Evolutionary conservation across 2,329 filamentous ascomycete species (phyloP).

Genomic region (Pseudocercospora musae): DNA sequence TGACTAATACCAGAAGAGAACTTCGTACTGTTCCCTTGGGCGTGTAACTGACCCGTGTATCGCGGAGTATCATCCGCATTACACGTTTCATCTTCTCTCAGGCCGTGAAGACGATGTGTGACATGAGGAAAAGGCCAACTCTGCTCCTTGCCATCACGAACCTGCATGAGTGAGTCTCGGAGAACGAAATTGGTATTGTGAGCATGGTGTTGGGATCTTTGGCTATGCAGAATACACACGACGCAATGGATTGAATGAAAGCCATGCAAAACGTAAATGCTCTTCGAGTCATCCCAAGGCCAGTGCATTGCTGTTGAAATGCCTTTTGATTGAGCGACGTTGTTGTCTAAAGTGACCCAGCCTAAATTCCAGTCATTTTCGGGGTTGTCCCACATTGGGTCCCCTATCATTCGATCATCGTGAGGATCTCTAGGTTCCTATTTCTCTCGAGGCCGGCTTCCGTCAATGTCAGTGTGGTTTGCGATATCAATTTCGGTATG

Average conservation of each 20-base stretch:
- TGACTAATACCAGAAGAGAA: constrained; percentile 1
- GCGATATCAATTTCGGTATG: not conserved
- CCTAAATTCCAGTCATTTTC: constrained; percentile 5
- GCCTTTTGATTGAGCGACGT: not conserved
- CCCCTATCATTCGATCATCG: constrained; percentile 1
- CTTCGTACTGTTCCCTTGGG: not conserved
- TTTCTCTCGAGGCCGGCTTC: constrained; percentile 3
- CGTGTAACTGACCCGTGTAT: not conserved
- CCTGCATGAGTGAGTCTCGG: not conserved
- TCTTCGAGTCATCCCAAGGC: constrained; percentile 5
- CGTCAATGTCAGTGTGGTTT: not conserved
- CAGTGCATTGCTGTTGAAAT: constrained; percentile 1
- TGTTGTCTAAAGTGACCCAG: constrained; percentile 1
- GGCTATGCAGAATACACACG: not conserved
- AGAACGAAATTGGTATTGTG: not conserved
- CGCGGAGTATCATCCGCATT: constrained; percentile 2
- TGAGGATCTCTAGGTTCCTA: constrained; percentile 1
- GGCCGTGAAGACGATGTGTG: constrained; percentile 1
- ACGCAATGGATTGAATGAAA: constrained; percentile 2
- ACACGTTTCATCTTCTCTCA: not conserved
- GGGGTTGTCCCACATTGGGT: constrained; percentile 5
- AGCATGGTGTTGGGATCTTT: not conserved
- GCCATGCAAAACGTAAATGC: not conserved
- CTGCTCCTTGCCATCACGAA: not conserved
- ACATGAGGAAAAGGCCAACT: not conserved